Percentiles rank a stretch among this genome's conserved stretches.
phyloP scores from a whole-genome alignment of 129 eudicot genomes.

The Flaveria ramosissima region DNA sequence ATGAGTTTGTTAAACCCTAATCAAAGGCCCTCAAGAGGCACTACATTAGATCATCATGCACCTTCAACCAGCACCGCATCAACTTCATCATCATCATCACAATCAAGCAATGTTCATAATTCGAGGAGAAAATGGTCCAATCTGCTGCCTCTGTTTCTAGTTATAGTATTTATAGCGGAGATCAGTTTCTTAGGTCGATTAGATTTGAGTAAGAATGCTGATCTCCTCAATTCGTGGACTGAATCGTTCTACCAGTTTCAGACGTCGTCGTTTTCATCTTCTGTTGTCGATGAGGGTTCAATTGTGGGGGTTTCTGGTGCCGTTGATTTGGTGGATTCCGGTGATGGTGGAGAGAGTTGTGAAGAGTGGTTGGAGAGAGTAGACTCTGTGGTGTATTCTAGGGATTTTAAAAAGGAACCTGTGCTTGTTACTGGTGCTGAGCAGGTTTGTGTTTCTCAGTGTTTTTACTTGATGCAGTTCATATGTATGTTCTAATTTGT shows the following conservation, averaged over 20 bases:
- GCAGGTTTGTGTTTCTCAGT: slow-evolving; percentile 46
- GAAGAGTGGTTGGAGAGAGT: slow-evolving; percentile 79
- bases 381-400: slow-evolving; percentile 64
- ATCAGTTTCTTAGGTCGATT: slow-evolving; percentile 73
- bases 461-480: background rate
- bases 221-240: slow-evolving; percentile 67
- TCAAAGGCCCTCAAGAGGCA: slow-evolving; percentile 31
- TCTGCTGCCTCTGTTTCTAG: slow-evolving; percentile 59
- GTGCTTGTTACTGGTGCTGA: slow-evolving; percentile 56
- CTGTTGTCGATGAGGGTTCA: slow-evolving; percentile 24
- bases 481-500: background rate
- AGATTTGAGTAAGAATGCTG: slow-evolving; percentile 60
- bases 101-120: slow-evolving; percentile 16
- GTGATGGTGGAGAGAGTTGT: slow-evolving; percentile 45
- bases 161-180: slow-evolving; percentile 70
- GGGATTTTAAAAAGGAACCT: slow-evolving; percentile 74
- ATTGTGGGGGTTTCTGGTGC: slow-evolving; percentile 12
- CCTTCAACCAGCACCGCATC: slow-evolving; percentile 18
- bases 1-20: slow-evolving; percentile 38
- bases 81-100: slow-evolving; percentile 21
- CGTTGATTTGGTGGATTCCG: slow-evolving; percentile 22
- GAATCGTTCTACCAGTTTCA: slow-evolving; percentile 69
- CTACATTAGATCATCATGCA: slow-evolving; percentile 11
- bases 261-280: slow-evolving; percentile 23
- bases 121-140: slow-evolving; percentile 57